These are phyloP conservation scores for Eucalyptus pauciflora DNA, from an alignment of 345 rosid genomes.

Conservation along the genomic window DNA sequence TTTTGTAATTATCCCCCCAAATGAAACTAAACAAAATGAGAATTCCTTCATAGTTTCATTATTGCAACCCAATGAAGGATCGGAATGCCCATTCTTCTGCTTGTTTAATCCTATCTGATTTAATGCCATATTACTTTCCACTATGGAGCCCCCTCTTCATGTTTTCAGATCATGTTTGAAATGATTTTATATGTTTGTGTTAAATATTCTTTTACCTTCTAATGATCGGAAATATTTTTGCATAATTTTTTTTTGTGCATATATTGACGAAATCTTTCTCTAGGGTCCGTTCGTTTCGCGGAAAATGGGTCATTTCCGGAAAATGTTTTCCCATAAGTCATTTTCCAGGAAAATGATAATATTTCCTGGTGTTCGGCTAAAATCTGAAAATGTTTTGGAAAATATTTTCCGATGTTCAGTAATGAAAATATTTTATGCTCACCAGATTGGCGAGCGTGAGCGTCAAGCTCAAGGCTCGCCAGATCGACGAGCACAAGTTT, in stretches of 20 bases:
- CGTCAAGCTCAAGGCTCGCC: too few relatives aligned
- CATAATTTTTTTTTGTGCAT: background rate
- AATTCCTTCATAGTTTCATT: background rate
- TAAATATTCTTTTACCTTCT: background rate
- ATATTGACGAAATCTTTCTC: background rate
- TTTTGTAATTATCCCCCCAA: background rate
- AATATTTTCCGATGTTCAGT: too few relatives aligned
- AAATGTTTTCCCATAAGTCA: too few relatives aligned
- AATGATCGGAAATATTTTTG: background rate
- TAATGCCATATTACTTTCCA: background rate
- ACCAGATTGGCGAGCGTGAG: too few relatives aligned
- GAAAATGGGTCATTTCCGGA: too few relatives aligned
- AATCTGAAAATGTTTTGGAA: too few relatives aligned
- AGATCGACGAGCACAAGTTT: too few relatives aligned
- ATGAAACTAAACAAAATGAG: background rate
- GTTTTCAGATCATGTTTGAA: background rate
- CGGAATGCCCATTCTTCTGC: background rate
- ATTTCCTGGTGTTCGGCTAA: too few relatives aligned
- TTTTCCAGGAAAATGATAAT: too few relatives aligned
- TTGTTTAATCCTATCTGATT: background rate
- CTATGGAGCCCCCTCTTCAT: background rate
- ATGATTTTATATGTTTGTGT: background rate
- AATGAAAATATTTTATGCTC: too few relatives aligned
- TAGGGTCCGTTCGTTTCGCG: too few relatives aligned
- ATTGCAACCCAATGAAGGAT: background rate